phyloP scores from a whole-genome alignment of 306 rosid genomes.

The Citrullus amarus region DNA sequence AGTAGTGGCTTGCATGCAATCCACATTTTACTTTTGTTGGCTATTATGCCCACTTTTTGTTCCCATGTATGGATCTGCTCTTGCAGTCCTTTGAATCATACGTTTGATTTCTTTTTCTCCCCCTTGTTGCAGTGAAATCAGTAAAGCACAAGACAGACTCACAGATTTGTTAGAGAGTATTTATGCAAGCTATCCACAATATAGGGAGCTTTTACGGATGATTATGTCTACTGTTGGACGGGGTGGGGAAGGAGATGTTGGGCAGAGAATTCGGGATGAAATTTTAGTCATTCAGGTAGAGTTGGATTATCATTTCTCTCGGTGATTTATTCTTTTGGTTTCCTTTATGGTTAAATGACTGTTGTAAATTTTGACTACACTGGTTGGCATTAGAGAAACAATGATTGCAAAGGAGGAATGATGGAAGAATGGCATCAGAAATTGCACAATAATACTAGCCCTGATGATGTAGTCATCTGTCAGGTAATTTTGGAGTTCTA shows the following conservation, averaged over 20 bases:
- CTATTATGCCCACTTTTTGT: background rate
- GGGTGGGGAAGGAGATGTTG: constrained; percentile 98
- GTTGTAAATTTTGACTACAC: constrained; percentile 14
- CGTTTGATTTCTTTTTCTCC: background rate
- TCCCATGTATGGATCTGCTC: background rate
- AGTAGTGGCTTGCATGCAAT: background rate
- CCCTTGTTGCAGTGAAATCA: constrained; percentile 68
- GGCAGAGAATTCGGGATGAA: constrained; percentile 98
- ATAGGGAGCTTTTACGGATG: constrained; percentile 72
- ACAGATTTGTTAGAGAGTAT: constrained; percentile 70
- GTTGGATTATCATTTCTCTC: background rate
- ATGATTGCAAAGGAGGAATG: constrained; percentile 77
- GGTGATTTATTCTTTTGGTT: constrained; percentile 7
- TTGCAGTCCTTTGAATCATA: background rate
- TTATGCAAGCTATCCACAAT: constrained; percentile 57
- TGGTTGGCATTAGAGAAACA: constrained; percentile 53
- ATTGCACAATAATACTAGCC: constrained; percentile 96
- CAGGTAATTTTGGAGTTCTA: constrained; percentile 49
- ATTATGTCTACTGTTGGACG: constrained; percentile 95
- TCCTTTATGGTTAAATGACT: constrained; percentile 10
- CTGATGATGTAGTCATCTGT: constrained; percentile 94
- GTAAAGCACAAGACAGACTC: constrained; percentile 92
- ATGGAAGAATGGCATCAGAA: constrained; percentile 99
- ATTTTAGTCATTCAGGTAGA: constrained; percentile 79
- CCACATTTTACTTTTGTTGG: background rate